Evolutionary conservation across 1,284 basidiomycete species (phyloP), one percentile per base, ranked within the genome.

Genomic region (Mycena sp.): DNA sequence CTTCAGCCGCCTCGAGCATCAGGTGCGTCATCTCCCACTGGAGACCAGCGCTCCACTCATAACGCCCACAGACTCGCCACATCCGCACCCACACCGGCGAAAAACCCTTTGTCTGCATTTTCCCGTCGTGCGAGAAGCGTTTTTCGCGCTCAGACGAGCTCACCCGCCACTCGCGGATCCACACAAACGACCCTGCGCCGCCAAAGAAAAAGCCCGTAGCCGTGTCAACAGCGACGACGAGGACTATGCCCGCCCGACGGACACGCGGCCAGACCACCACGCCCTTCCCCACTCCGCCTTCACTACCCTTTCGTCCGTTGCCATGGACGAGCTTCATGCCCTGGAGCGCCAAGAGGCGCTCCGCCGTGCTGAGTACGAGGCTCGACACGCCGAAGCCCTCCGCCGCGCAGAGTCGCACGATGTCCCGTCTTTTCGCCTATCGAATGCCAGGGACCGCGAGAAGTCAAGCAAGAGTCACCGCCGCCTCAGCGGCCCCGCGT

Each of bases 41-140:
- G 29, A 23, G 26, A 21, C 25, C 35, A 26, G 19, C 12, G 51
- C 64, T 71, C 69, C 63, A 45, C 56, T 61, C 52, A 63, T 58
- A 58, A 50, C 73, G 48, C 55, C 62, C 59, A 53, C 77, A 99
- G 93, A 99, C 96, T 21, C 91, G 97, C 61, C 97, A 99, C 76
- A 97, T 99, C 60, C 92, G 97, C 61, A 99, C 96, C 0, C 97
- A 99, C 77, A 99, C 97, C 0, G 97, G 97, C 70, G 97, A 99
- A 78, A 98, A 98, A 74, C 97, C 97, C 1, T 98, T 98, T 74
- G 87, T 89, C 32, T 99, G 97, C 85, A 92, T 89, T 1, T 95
- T 93, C 77, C 90, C 94, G 1, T 89, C 90, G n/a, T 99, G 97
- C 85, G 96, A 98, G 79, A 99, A 99, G 78, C 92, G 96, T 28